Evolutionary conservation across 208 protist genomes (phyloP).

Genomic region (Trypanosoma grayi): DNA sequence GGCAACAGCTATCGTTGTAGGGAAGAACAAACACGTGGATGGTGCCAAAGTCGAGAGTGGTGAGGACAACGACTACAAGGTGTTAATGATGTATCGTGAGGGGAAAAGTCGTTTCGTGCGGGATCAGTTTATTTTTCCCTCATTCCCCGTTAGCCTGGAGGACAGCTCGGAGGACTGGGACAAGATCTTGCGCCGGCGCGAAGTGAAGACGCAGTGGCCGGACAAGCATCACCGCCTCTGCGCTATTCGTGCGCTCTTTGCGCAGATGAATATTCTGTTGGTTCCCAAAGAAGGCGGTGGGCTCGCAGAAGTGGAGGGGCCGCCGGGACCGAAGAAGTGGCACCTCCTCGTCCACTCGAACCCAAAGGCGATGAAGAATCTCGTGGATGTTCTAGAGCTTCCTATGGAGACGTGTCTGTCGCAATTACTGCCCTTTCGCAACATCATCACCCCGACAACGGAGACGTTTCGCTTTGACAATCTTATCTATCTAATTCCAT

Average conservation of each 20-base stretch:
- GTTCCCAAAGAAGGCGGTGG: constrained; percentile 82
- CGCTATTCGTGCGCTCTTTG: constrained; percentile 76
- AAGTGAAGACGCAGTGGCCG: constrained; percentile 58
- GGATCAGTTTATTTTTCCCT: constrained; percentile 85
- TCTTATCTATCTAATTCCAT: constrained; percentile 58
- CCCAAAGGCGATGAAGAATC: constrained; percentile 64
- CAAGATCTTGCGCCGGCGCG: constrained; percentile 66
- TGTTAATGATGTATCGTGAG: constrained; percentile 86
- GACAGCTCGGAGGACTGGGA: constrained; percentile 76
- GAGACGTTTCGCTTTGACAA: constrained; percentile 89
- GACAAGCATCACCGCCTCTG: constrained; percentile 71
- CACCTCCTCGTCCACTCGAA: constrained; percentile 61
- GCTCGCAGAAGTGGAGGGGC: constrained; percentile 83
- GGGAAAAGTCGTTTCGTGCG: constrained; percentile 61
- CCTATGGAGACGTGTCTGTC: constrained; percentile 75
- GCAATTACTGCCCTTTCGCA: constrained; percentile 74
- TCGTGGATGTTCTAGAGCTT: constrained; percentile 82
- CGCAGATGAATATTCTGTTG: constrained; percentile 69
- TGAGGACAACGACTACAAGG: constrained; percentile 90
- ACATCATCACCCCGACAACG: constrained; percentile 67
- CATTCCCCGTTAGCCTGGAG: constrained; percentile 56
- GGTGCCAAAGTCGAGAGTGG: constrained; percentile 47
- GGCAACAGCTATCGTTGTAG: constrained; percentile 69
- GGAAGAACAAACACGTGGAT: constrained; percentile 65
- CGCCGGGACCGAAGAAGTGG: constrained; percentile 78